Evolutionary conservation across 495 filamentous ascomycete species (phyloP).

Genomic region (Thermothielavioides terrestris): DNA sequence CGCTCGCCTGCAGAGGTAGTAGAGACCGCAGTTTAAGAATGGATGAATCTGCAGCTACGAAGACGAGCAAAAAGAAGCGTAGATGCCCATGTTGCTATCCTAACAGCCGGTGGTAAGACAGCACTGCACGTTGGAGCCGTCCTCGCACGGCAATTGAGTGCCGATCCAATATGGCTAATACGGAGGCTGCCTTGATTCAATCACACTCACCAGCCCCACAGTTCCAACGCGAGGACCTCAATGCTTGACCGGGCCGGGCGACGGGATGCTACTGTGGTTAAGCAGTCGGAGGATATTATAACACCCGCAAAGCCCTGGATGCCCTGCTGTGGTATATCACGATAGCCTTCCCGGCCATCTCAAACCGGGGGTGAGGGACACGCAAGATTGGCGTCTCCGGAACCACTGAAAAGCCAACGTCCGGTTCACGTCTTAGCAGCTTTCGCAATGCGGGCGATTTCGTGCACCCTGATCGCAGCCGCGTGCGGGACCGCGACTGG

Average conservation of each 20-base stretch:
- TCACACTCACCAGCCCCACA: constrained; percentile 4
- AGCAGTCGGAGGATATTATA: constrained; percentile 1
- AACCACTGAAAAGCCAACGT: no score
- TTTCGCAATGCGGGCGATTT: neutral
- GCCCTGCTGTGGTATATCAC: neutral
- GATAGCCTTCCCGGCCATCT: neutral
- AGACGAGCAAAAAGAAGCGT: no score
- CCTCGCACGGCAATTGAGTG: neutral
- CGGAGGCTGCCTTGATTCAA: neutral
- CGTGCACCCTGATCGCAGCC: neutral
- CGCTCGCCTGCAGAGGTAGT: no score
- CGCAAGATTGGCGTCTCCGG: no score
- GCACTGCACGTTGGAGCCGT: no score
- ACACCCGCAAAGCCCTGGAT: neutral
- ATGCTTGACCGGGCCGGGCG: constrained; percentile 1
- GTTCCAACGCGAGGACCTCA: no score
- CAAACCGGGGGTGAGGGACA: no score
- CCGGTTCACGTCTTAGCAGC: neutral
- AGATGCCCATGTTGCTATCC: no score
- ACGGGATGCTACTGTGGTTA: constrained; percentile 6
- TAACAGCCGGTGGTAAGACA: no score
- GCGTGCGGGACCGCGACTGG: neutral
- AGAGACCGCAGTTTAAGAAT: no score
- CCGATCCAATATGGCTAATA: constrained; percentile 13
- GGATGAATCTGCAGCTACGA: no score